Evolutionary conservation across 2,329 filamentous ascomycete species (phyloP).

Genomic region (Paraphoma sp.): DNA sequence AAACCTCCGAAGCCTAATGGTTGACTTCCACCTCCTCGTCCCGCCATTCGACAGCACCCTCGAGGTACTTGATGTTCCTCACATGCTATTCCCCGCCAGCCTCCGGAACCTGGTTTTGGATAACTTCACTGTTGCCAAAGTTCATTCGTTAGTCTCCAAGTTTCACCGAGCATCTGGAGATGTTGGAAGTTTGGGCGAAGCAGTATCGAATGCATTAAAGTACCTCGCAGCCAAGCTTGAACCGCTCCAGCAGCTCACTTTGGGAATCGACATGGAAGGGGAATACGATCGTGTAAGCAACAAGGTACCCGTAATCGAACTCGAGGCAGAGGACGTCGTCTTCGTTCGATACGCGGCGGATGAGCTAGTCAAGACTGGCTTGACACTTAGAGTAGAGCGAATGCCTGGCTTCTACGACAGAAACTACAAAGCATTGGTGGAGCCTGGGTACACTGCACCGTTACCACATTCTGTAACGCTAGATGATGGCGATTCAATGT

Average conservation of each 20-base stretch:
- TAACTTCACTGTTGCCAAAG: not conserved
- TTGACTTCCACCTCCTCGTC: not conserved
- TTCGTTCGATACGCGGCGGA: constrained; percentile 1
- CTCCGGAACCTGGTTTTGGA: not conserved
- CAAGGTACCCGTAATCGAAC: not conserved
- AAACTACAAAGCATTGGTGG: not conserved
- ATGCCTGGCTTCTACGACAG: not conserved
- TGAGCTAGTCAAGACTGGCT: not conserved
- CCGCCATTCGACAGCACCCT: not conserved
- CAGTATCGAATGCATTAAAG: not conserved
- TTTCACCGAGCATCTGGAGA: not conserved
- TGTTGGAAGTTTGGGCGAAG: not conserved
- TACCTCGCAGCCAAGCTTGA: not conserved
- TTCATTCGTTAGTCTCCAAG: not conserved
- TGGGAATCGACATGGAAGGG: not conserved
- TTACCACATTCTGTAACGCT: not conserved
- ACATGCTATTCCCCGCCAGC: not conserved
- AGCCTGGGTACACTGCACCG: not conserved
- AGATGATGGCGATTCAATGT: not conserved
- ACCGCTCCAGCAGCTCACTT: not conserved
- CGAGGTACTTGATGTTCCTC: not conserved
- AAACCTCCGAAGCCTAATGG: not conserved
- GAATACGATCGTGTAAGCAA: not conserved
- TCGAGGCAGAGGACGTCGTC: not conserved
- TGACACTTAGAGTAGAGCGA: not conserved